phyloP scores from a whole-genome alignment of 1,284 basidiomycete species.

The Ceratobasidium sp. region DNA sequence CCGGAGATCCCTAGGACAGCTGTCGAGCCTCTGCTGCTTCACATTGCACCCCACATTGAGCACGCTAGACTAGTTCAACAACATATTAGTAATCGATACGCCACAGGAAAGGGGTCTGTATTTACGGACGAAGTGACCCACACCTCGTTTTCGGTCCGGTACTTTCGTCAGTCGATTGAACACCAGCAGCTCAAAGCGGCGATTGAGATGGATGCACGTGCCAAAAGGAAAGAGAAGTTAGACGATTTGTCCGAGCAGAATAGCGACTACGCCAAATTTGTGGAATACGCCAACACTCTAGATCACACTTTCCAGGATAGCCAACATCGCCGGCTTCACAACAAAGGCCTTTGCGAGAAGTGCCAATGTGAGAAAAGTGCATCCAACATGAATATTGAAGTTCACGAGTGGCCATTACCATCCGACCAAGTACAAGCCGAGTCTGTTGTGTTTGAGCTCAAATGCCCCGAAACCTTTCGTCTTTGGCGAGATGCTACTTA shows the following conservation, averaged over 20 bases:
- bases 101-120: too few species aligned
- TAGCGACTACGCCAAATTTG: constrained; percentile 41
- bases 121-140: too few species aligned
- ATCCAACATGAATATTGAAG: too few species aligned
- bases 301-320: too few species aligned
- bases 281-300: too few species aligned
- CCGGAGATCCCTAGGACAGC: constrained; percentile 39
- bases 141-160: constrained; percentile 52
- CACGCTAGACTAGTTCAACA: constrained; percentile 50
- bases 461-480: constrained; percentile 56
- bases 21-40: constrained; percentile 36
- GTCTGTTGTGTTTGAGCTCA: constrained; percentile 60
- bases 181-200: constrained; percentile 48
- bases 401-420: constrained; percentile 65
- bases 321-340: too few species aligned
- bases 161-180: constrained; percentile 48
- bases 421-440: constrained; percentile 51
- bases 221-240: constrained; percentile 46
- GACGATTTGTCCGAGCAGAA: constrained; percentile 50
- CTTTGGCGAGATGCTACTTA: constrained; percentile 62
- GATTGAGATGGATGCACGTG: constrained; percentile 51
- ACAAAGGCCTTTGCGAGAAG: constrained; percentile 53
- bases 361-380: constrained; percentile 53
- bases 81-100: constrained; percentile 53
- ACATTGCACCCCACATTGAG: constrained; percentile 46